Conservation (phyloP, 768 basidiomycete genomes). For the Suillus tomentosus region DNA sequence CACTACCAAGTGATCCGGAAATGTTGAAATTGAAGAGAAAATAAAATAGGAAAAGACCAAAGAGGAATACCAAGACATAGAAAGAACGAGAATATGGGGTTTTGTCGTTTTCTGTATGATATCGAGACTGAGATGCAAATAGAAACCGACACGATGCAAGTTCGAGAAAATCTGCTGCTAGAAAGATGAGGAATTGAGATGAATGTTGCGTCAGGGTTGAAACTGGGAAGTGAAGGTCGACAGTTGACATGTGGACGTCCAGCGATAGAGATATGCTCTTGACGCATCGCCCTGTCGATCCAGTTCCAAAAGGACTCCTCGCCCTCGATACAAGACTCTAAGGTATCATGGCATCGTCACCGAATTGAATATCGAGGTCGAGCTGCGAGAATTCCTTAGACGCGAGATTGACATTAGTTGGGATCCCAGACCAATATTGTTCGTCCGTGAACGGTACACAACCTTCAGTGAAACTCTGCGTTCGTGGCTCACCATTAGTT, state of each 20-base stretch:
- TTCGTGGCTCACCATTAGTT: not conserved
- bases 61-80: not conserved
- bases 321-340: not conserved
- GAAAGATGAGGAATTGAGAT: not conserved
- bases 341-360: not conserved
- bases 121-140: not conserved
- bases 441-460: slow-evolving; percentile 1
- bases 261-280: not conserved
- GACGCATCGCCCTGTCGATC: not conserved
- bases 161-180: slow-evolving; percentile 1
- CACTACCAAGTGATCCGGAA: not conserved
- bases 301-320: not conserved
- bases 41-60: not conserved
- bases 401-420: not conserved
- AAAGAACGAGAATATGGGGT: not conserved
- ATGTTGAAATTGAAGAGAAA: not conserved
- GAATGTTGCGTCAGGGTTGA: not conserved
- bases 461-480: not conserved
- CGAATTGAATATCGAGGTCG: not conserved
- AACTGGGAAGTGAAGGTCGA: not conserved
- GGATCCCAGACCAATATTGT: not conserved
- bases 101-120: slow-evolving; percentile 1
- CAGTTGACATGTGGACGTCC: not conserved
- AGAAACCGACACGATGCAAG: not conserved
- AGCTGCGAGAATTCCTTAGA: not conserved